Base-by-base conservation (phyloP, 805 yeast species). In the Saccharomycopsis sp. region DNA sequence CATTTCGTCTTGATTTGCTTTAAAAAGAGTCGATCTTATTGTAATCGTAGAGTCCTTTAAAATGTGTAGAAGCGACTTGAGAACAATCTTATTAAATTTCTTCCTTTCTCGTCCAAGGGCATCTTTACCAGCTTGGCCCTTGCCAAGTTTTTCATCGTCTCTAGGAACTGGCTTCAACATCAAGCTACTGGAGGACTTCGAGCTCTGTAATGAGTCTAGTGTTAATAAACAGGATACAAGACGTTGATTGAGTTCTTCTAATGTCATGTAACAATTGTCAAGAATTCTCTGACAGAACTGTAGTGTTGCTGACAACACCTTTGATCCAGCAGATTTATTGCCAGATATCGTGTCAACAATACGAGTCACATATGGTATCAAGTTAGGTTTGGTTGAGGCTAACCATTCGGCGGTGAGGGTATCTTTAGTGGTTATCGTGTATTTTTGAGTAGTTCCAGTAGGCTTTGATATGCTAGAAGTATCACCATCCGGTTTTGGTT, bases 351-450 rank as follows among this genome's bases (percentile, higher is more conserved):
- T 44, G 49, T 44, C 22, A 12, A 44, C 20, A 12, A 44, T n/a
- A 7, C 44, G 47, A 3, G 9, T 22, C n/a, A 58, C 22, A n/a
- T 54, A 53, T 19, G 34, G 22, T 15, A 25, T n/a, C 17, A 58
- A 53, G 49, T 58, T 58, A 3, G 38, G 19, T 7, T 17, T 34
- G 8, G 58, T 58, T 8, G 7, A 3, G n/a, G 23, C 20, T 2
- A 50, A n/a, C 61, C 58, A 58, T 19, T 52, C 25, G 3, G 15
- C 24, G 54, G 25, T 2, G 54, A 19, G 35, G 35, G 25, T 19
- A 3, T 35, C n/a, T 19, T 38, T 53, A 3, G 38, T 20, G 17
- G 23, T 14, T 15, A 15, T 14, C 34, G 3, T 3, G 8, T 29
- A 50, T 23, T 53, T 53, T 17, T 22, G 20, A 9, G 24, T 22